Evolutionary conservation across 1,284 basidiomycete species (phyloP), one percentile per base, ranked within the genome.

Genomic region (Volvariella volvacea): DNA sequence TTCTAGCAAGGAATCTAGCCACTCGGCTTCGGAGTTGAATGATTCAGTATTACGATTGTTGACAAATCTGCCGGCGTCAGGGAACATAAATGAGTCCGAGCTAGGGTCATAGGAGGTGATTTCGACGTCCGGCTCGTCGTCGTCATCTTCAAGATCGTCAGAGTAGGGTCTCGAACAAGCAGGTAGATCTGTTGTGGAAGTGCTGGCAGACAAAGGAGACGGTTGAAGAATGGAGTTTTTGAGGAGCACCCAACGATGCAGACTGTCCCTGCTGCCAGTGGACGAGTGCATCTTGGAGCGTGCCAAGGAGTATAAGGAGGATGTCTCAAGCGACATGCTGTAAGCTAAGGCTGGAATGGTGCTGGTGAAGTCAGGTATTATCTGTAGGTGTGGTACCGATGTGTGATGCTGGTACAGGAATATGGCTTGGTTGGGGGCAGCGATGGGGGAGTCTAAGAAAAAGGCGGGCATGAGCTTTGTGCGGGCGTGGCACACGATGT

Each of bases 171-270:
- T 63, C 51, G 66, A 54, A 62, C 66, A 67, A 56, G 64, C 47
- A 52, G 55, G 56, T 50, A 59, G 58, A 50, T 57, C 50, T 42
- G 63, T 50, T 48, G 60, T 50, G 45, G 64, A 6, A 30, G 30
- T 48, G 53, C 62, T 58, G 42, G 61, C 53, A 30, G 63, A 47
- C 31, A 55, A 60, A 54, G 71, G 62, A 46, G 71, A 70, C 53
- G 76, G 74, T 56, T 67, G 71, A 51, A 77, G 64, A 53, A 88
- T 74, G 31, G 83, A 87, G 63, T 89, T 89, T 83, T 88, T 88
- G 61, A 89, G 74, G 47, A 89, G 73, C 45, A 89, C 86, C 83
- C 84, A 88, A 60, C 86, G 84, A 61, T 86, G 84, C 66, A 89
- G 74, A 54, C 67, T 77, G 66, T 84, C 81, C 64, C 73, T 79